Percentiles rank a stretch among this genome's conserved stretches.
Evolutionary conservation across 352 stramenopile genomes (phyloP).

Genomic region (Phytophthora pisi): DNA sequence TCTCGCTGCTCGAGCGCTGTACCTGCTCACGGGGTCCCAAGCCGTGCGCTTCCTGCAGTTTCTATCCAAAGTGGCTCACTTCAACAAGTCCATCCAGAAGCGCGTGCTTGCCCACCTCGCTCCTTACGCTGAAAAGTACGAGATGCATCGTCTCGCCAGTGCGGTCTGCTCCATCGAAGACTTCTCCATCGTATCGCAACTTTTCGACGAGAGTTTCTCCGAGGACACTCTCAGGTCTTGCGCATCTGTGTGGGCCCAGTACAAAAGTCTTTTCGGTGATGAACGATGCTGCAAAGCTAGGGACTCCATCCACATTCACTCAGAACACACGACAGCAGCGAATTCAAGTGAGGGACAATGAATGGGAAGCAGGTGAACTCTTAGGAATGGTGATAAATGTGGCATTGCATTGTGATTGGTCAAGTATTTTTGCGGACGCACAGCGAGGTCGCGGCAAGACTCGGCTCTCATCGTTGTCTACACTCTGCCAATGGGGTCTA

Average conservation of each 20-base stretch:
- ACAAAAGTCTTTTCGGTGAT: constrained; percentile 52
- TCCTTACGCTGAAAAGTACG: constrained; percentile 45
- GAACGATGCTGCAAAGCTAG: constrained; percentile 30
- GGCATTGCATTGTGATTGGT: no score
- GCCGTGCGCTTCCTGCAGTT: constrained; percentile 74
- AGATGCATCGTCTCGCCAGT: constrained; percentile 62
- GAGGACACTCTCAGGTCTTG: constrained; percentile 25
- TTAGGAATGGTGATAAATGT: no score
- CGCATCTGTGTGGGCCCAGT: constrained; percentile 58
- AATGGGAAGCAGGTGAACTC: no score
- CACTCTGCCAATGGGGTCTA: no score
- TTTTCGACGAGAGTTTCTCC: constrained; percentile 51
- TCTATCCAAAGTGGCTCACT: constrained; percentile 64
- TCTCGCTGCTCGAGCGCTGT: constrained; percentile 49
- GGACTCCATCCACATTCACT: constrained; percentile 1
- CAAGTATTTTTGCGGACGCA: not conserved
- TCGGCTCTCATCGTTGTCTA: no score
- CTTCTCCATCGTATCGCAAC: constrained; percentile 39
- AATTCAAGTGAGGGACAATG: not conserved
- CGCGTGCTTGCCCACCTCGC: constrained; percentile 50
- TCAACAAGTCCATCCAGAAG: constrained; percentile 60
- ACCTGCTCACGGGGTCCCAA: constrained; percentile 61
- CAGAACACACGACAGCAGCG: not conserved
- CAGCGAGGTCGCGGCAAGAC: no score
- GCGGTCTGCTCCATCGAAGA: constrained; percentile 51